phyloP scores from a whole-genome alignment of 2,329 filamentous ascomycete species.

The Arthrobotrys sinensis region DNA sequence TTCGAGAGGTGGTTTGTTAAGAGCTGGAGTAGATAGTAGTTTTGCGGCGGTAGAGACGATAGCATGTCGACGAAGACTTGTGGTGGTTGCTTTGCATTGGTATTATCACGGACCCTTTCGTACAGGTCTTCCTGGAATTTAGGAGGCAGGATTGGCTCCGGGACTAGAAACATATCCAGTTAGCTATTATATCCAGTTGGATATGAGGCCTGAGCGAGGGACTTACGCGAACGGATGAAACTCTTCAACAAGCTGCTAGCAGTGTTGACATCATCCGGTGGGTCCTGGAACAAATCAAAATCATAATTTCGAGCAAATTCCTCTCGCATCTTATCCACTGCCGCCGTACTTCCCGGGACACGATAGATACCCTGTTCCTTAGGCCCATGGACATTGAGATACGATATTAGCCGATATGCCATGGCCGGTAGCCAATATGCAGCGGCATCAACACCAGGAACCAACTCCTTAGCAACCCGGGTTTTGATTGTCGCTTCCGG shows the following conservation, averaged over 20 bases:
- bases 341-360: constrained; percentile 64
- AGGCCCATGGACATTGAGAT: constrained; percentile 64
- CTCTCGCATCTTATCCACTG: constrained; percentile 64
- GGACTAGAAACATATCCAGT: constrained; percentile 47
- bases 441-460: constrained; percentile 62
- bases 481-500: constrained; percentile 64
- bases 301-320: constrained; percentile 64
- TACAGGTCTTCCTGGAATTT: constrained; percentile 64
- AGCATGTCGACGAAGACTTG: constrained; percentile 64
- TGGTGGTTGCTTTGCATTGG: constrained; percentile 63
- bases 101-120: constrained; percentile 64
- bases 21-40: constrained; percentile 65
- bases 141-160: constrained; percentile 63
- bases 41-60: constrained; percentile 64
- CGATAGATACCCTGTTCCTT: constrained; percentile 64
- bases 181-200: background rate
- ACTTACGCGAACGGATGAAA: constrained; percentile 63
- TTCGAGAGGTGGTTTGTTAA: constrained; percentile 64
- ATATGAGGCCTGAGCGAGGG: background rate
- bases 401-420: constrained; percentile 64
- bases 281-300: constrained; percentile 64
- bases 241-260: constrained; percentile 64
- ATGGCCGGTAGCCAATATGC: constrained; percentile 65
- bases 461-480: constrained; percentile 63
- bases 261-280: constrained; percentile 65